phyloP scores from a whole-genome alignment of 2,329 filamentous ascomycete genomes.

The Amesomyces nigricolor region DNA sequence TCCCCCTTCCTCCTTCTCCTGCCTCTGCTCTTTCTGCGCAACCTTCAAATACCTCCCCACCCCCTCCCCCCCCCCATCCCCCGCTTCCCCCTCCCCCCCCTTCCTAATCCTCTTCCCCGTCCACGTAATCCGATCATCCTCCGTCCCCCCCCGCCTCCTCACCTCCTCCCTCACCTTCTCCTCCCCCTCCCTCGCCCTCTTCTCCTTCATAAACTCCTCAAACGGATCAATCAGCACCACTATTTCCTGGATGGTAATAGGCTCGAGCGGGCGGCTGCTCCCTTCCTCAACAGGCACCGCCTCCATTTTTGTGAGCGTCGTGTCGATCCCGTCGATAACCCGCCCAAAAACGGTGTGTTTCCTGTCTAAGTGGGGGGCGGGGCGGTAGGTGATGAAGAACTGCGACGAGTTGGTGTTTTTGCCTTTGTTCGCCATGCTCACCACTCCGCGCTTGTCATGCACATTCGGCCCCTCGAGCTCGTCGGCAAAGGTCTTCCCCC shows the following conservation, averaged over 20 bases:
- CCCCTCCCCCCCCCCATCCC: slow-evolving; percentile 35
- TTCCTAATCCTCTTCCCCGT: slow-evolving; percentile 82
- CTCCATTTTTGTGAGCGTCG: slow-evolving; percentile 67
- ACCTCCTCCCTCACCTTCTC: slow-evolving; percentile 58
- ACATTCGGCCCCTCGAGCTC: slow-evolving; percentile 85
- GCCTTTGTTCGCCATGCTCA: slow-evolving; percentile 97
- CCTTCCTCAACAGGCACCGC: slow-evolving; percentile 65
- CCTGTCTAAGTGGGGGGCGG: slow-evolving; percentile 77
- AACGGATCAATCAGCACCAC: slow-evolving; percentile 92
- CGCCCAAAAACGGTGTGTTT: slow-evolving; percentile 97
- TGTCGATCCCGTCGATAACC: slow-evolving; percentile 69
- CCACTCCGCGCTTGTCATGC: slow-evolving; percentile 73
- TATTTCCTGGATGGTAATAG: slow-evolving; percentile 76
- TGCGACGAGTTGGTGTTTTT: slow-evolving; percentile 96
- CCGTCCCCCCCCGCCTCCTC: slow-evolving; percentile 61
- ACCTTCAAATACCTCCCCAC: slow-evolving; percentile 81
- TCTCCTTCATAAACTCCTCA: slow-evolving; percentile 80
- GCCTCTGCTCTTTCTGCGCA: slow-evolving; percentile 28
- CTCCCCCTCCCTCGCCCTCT: slow-evolving; percentile 54
- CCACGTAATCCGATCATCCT: slow-evolving; percentile 90
- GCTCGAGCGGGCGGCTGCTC: slow-evolving; percentile 63
- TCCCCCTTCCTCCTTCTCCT: slow-evolving; percentile 21
- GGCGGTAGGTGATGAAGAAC: slow-evolving; percentile 88
- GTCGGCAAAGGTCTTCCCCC: slow-evolving; percentile 91
- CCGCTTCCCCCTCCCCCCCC: slow-evolving; percentile 50